A percentile compares a stretch with the other conserved stretches of the same genome.
Conservation (phyloP, 2,329 filamentous ascomycete species). For the Neonectria neomacrospora region DNA sequence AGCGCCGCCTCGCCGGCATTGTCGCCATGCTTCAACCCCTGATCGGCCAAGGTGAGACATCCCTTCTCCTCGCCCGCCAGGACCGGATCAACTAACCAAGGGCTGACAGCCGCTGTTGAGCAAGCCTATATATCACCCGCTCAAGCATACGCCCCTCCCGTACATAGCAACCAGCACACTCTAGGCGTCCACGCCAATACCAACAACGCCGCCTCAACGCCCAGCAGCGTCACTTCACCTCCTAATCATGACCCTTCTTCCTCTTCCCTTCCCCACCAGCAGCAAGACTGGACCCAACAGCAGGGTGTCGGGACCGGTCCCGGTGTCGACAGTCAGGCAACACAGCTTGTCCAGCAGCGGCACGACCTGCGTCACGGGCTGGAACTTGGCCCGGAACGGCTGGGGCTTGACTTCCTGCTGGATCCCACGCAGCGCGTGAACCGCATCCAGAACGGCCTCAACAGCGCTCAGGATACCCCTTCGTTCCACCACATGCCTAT, state of each 20-base stretch:
- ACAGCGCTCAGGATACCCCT: constrained; percentile 59
- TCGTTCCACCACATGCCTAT: constrained; percentile 59
- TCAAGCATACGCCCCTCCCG: constrained; percentile 42
- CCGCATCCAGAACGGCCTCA: constrained; percentile 62
- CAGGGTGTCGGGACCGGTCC: background rate
- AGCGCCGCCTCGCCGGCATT: constrained; percentile 72
- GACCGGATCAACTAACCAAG: constrained; percentile 12
- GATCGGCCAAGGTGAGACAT: constrained; percentile 49
- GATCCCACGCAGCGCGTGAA: constrained; percentile 67
- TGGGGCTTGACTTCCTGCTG: constrained; percentile 79
- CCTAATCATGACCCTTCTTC: constrained; percentile 33
- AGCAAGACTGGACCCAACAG: constrained; percentile 25
- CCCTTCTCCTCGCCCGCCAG: background rate
- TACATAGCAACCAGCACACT: constrained; percentile 33
- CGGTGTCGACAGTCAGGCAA: constrained; percentile 26
- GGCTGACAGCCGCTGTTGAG: constrained; percentile 40
- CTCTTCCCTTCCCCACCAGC: constrained; percentile 28
- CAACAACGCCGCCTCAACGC: constrained; percentile 44
- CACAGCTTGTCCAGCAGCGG: constrained; percentile 58
- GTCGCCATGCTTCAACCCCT: constrained; percentile 72
- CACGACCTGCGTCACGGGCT: constrained; percentile 65
- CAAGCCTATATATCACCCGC: constrained; percentile 49
- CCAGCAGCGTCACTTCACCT: constrained; percentile 41
- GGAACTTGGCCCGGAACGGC: constrained; percentile 71
- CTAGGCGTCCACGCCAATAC: constrained; percentile 32